Conservation (phyloP, 1,284 basidiomycete genomes). For the Austropuccinia psidii region DNA sequence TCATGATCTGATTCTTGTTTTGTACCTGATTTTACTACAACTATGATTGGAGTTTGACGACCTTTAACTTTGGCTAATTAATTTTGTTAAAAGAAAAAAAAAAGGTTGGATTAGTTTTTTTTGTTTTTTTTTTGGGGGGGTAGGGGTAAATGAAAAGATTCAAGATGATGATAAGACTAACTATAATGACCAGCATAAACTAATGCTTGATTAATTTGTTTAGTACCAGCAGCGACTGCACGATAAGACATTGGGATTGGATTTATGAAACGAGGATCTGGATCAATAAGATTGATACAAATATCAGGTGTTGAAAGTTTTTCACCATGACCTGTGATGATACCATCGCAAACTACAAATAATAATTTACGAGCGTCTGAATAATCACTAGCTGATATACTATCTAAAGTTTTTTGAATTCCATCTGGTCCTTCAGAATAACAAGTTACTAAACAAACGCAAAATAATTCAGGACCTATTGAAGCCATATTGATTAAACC, state of each 20-base stretch:
- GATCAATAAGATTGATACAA: slow-evolving; percentile 83
- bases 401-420: slow-evolving; percentile 81
- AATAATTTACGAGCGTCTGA: slow-evolving; percentile 84
- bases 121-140: slow-evolving; percentile 19
- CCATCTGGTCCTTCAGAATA: slow-evolving; percentile 96
- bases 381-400: slow-evolving; percentile 81
- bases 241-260: slow-evolving; percentile 90
- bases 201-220: slow-evolving; percentile 90
- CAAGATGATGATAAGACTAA: slow-evolving; percentile 55
- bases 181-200: slow-evolving; percentile 99
- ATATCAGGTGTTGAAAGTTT: slow-evolving; percentile 91
- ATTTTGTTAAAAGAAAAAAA: slow-evolving; percentile 48
- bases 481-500: slow-evolving; percentile 67
- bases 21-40: slow-evolving; percentile 94
- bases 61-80: slow-evolving; percentile 58
- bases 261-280: slow-evolving; percentile 90
- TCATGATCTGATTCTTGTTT: slow-evolving; percentile 69
- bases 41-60: slow-evolving; percentile 84
- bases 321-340: slow-evolving; percentile 97
- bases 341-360: slow-evolving; percentile 93
- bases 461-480: slow-evolving; percentile 88
- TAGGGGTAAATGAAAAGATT: background rate
- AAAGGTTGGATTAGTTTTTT: slow-evolving; percentile 37
- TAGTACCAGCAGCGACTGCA: slow-evolving; percentile 79
- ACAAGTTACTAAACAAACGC: slow-evolving; percentile 90